Conservation (phyloP, 1,284 basidiomycete species). For the Austroboletus niveus region DNA sequence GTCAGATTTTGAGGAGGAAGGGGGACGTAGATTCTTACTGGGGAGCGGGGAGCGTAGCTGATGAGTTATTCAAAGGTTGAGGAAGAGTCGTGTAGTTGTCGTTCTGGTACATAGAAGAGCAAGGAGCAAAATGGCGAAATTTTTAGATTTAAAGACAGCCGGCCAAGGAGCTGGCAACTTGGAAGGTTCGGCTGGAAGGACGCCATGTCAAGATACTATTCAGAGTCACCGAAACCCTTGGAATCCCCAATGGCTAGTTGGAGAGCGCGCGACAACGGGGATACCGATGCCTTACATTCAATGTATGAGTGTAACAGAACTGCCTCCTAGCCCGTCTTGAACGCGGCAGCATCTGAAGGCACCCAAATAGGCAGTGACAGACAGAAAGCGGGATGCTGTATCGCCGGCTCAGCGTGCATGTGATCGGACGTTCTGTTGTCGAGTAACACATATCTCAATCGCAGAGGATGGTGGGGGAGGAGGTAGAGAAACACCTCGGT, state of each 20-base stretch:
- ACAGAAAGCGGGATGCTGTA: no score
- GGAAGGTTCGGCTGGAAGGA: neutral
- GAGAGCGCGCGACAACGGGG: no score
- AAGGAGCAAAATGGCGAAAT: neutral
- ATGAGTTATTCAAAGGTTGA: fast-evolving
- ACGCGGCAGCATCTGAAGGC: no score
- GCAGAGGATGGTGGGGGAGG: no score
- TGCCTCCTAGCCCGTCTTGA: no score
- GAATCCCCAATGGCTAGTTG: no score
- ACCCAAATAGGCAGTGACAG: no score
- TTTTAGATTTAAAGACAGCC: neutral
- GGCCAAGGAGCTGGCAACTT: slow-evolving; percentile 12
- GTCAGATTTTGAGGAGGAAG: neutral
- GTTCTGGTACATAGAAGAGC: neutral
- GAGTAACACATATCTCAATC: neutral
- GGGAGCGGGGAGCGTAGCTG: fast-evolving
- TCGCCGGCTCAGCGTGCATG: no score
- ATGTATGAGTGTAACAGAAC: no score
- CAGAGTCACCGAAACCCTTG: no score
- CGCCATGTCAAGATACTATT: no score
- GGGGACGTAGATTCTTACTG: neutral
- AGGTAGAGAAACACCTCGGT: neutral
- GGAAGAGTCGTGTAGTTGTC: fast-evolving
- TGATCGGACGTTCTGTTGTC: neutral
- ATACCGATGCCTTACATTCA: no score